Base-by-base conservation (phyloP, 2,329 filamentous ascomycete species). In the Talaromyces marneffei region DNA sequence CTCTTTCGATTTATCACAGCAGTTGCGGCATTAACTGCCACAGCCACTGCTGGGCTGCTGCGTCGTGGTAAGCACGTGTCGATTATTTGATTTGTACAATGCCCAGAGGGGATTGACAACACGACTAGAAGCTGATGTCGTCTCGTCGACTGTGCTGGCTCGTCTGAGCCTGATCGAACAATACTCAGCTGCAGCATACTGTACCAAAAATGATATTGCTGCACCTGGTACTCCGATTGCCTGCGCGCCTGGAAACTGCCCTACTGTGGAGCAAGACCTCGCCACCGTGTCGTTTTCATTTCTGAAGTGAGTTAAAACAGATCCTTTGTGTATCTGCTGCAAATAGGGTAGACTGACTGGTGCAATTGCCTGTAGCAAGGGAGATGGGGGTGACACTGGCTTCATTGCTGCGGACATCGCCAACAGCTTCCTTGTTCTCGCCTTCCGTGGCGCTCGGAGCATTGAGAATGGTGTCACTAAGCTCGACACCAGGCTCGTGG, bases 131-230 rank as follows among this genome's bases (percentile, higher is more conserved):
- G 74, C 23, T 18, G 48, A 18, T 29, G 27, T 2, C 5, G 16
- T 82, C 33, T 76, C 77, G 0, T 55, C 72, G n/a, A 68, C 68
- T 20, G 63, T 78, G 9, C 69, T 82, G 39, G 66, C 71, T 16
- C 70, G 78, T 44, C 70, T 83, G 7, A 70, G 72, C 2, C 72
- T 82, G 64, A 82, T 79, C 68, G 77, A 79, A 42, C 77, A 84
- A 62, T 84, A 81, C 67, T 75, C 81, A 2, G 81, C 80, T 2
- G 82, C 82, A 3, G 74, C 81, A 20, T 84, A 84, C 69, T 84
- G 82, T 67, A 66, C 74, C 2, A 69, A 65, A 40, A 83, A 84
- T 69, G 77, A 80, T 69, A 71, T 80, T 60, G 75, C 75, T 29
- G 63, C 77, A 2, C 74, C 73, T 44, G 75, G 75, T 9, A 76